These are phyloP conservation scores for Fusarium sp. DNA, from an alignment of 2,329 filamentous ascomycete species.

Conservation along the genomic window DNA sequence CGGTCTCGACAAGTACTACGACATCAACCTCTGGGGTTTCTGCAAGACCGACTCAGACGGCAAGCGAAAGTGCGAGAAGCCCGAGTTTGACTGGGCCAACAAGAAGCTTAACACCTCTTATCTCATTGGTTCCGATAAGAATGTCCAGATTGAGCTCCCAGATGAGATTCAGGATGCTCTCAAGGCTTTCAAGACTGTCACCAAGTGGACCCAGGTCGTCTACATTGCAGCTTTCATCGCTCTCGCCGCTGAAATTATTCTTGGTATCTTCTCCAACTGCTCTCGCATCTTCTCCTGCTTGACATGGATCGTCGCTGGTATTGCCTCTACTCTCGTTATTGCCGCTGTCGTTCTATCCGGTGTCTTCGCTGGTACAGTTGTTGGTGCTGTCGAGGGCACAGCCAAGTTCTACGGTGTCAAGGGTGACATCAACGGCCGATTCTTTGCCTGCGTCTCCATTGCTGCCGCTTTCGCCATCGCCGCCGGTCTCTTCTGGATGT, in stretches of 20 bases:
- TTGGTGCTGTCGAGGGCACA: conserved; percentile 63
- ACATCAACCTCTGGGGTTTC: conserved; percentile 88
- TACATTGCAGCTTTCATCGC: conserved; percentile 80
- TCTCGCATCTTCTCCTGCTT: conserved; percentile 84
- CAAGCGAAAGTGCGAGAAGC: conserved; percentile 75
- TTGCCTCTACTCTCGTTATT: conserved; percentile 68
- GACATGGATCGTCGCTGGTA: conserved; percentile 79
- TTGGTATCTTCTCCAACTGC: conserved; percentile 87
- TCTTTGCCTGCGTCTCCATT: conserved; percentile 82
- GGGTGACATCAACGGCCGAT: conserved; percentile 74
- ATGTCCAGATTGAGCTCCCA: conserved; percentile 73
- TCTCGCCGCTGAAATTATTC: conserved; percentile 77
- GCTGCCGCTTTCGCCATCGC: conserved; percentile 80
- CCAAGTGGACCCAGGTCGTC: conserved; percentile 85
- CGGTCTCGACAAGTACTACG: conserved; percentile 80
- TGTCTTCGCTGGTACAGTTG: conserved; percentile 76
- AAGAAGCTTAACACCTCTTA: conserved; percentile 75
- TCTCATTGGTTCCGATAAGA: conserved; percentile 59
- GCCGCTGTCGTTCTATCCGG: conserved; percentile 80
- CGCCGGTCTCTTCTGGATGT: conserved; percentile 88
- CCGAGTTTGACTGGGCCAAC: conserved; percentile 82
- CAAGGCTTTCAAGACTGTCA: conserved; percentile 77
- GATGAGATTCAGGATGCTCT: conserved; percentile 74
- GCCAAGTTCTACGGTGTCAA: conserved; percentile 79
- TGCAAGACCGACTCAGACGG: conserved; percentile 72